Evolutionary conservation across 129 eudicot species (phyloP), one percentile per base, ranked within the genome.

Genomic region (Pseudognaphalium luteoalbum): DNA sequence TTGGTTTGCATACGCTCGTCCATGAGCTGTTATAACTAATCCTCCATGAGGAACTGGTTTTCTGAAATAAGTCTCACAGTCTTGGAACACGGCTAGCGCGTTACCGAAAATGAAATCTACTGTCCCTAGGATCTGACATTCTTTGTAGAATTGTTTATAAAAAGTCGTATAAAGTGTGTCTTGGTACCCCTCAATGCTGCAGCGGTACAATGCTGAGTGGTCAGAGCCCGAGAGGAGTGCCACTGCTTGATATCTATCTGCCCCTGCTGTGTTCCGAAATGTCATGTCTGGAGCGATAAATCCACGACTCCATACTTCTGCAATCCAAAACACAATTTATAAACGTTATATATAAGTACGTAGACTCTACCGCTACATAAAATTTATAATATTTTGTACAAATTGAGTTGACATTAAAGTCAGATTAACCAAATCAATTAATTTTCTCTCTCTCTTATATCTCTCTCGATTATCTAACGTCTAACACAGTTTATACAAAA

Each of bases 71-170:
- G 78, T 77, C 2, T 54, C 8, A 21, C 85, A 82, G 61, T 82
- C 76, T 66, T 82, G 85, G 59, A 82, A 71, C 33, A 82, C 81
- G 4, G 44, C 85, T 0, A 12, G 30, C 7, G 72, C 79, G 6
- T 34, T 64, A 5, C 82, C 85, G 16, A 82, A 82, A 44, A 77
- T 77, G 68, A 82, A 82, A 56, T 82, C 85, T 6, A 78, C 76
- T 0, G 82, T 82, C 34, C 82, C 86, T 5, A 57, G 66, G 41
- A 82, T 78, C 25, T 77, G 29, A 21, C 82, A 82, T 44, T 82
- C 72, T 59, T 78, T 73, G 59, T 77, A 82, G 71, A 77, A 82
- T 57, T 82, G 86, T 57, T 1, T 64, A 28, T 6, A 63, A 4
- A 47, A 12, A 4, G 22, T 35, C 2, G 75, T 25, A 52, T 35